Evolutionary conservation across 140 eudicot species (phyloP).

Genomic region (Oenanthe javanica): DNA sequence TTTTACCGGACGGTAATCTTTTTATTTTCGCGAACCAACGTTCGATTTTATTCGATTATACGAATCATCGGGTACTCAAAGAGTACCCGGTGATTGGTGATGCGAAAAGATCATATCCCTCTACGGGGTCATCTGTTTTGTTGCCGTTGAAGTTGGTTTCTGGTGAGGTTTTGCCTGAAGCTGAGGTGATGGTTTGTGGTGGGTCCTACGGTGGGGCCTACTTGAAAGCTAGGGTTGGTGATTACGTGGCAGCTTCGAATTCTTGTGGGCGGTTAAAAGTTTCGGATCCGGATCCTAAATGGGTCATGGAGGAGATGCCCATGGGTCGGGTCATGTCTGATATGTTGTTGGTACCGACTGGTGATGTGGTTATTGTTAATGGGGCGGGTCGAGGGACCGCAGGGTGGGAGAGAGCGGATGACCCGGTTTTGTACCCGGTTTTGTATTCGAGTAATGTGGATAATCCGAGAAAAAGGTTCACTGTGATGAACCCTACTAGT

Average conservation of each 20-base stretch:
- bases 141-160: constrained; percentile 36
- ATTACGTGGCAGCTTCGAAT: constrained; percentile 39
- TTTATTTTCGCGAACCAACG: constrained; percentile 73
- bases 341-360: constrained; percentile 63
- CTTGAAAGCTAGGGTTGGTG: constrained; percentile 35
- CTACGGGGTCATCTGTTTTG: constrained; percentile 78
- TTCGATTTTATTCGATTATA: constrained; percentile 51
- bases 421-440: constrained; percentile 66
- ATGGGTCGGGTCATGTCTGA: constrained; percentile 75
- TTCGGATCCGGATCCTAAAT: constrained; percentile 37
- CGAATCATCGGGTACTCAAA: constrained; percentile 26
- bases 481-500: constrained; percentile 68
- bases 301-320: constrained; percentile 75
- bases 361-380: constrained; percentile 54
- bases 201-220: constrained; percentile 63
- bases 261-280: constrained; percentile 66
- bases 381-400: constrained; percentile 74
- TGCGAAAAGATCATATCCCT: constrained; percentile 58
- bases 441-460: constrained; percentile 32
- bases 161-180: constrained; percentile 16
- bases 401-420: constrained; percentile 69
- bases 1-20: constrained; percentile 68
- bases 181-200: constrained; percentile 87
- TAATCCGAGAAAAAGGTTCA: too few species aligned
- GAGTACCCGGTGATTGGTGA: constrained; percentile 60